A percentile compares a stretch with the other conserved stretches of the same genome.
phyloP scores from a whole-genome alignment of 163 green algal species.

The Trebouxiophyceae sp. region DNA sequence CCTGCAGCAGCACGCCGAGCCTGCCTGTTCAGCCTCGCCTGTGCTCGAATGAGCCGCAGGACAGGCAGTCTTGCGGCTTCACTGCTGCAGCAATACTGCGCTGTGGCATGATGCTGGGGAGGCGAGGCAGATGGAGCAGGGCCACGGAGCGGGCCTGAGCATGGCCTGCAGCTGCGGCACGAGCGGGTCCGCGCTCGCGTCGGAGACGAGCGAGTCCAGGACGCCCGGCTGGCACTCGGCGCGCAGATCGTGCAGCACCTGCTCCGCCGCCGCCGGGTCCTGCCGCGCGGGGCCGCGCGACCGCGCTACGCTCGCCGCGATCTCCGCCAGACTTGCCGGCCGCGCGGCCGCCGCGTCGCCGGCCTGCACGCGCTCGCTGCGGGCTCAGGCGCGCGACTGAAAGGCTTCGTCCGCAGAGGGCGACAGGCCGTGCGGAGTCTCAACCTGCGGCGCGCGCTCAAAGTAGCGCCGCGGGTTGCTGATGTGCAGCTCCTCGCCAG shows the following conservation, averaged over 20 bases:
- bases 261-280: neutral
- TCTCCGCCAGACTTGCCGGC: neutral
- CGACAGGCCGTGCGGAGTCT: neutral
- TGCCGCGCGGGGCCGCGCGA: neutral
- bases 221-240: neutral
- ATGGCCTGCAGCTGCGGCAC: conserved; percentile 14
- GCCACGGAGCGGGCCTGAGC: neutral
- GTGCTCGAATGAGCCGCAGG: no score
- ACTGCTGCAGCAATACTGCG: no score
- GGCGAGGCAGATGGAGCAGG: neutral
- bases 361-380: no score
- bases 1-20: no score
- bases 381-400: no score
- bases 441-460: conserved; percentile 2
- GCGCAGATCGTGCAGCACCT: neutral
- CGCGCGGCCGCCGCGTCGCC: neutral
- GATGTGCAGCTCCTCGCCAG: conserved; percentile 14
- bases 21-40: no score
- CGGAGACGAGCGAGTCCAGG: neutral
- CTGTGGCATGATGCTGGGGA: neutral
- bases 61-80: no score
- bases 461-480: conserved; percentile 27
- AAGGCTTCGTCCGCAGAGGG: neutral
- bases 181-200: conserved; percentile 1
- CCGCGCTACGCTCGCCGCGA: neutral